These are phyloP conservation scores for Usnea hakonensis DNA, from an alignment of 495 filamentous ascomycete species.

Conservation along the genomic window DNA sequence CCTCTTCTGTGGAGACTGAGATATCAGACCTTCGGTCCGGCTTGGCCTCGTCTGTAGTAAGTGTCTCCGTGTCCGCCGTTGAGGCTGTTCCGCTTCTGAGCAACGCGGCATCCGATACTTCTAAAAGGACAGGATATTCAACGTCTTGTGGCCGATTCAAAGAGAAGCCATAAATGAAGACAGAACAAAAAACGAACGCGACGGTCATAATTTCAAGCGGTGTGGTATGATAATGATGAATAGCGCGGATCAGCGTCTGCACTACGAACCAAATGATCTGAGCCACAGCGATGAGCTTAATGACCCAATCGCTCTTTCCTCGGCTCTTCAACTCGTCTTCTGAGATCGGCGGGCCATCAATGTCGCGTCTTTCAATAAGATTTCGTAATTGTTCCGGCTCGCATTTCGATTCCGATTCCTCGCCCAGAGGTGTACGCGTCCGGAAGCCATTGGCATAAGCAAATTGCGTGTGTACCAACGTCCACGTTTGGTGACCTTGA, in stretches of 20 bases:
- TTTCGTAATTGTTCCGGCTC: background rate
- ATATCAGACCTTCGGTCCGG: background rate
- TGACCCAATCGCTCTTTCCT: slow-evolving; percentile 25
- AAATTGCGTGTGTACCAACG: slow-evolving; percentile 24
- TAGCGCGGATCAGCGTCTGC: slow-evolving; percentile 23
- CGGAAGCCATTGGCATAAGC: slow-evolving; percentile 28
- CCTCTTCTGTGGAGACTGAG: background rate
- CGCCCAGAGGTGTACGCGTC: slow-evolving; percentile 6
- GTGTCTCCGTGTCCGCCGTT: background rate
- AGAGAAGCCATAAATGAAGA: slow-evolving; percentile 15
- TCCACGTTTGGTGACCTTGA: slow-evolving; percentile 22
- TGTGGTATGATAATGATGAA: slow-evolving; percentile 18
- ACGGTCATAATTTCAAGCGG: slow-evolving; percentile 30
- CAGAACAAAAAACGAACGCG: slow-evolving; percentile 26
- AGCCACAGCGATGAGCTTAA: slow-evolving; percentile 27
- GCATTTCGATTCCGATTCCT: background rate
- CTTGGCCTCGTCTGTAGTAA: background rate
- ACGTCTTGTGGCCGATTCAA: slow-evolving; percentile 15
- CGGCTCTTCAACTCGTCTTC: slow-evolving; percentile 10
- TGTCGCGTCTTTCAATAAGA: background rate
- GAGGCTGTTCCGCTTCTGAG: background rate
- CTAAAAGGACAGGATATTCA: slow-evolving; percentile 13
- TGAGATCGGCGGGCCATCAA: slow-evolving; percentile 8
- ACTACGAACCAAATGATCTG: slow-evolving; percentile 28
- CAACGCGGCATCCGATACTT: background rate